Evolutionary conservation across 805 yeast species (phyloP).

Genomic region (Myxozyma neotropica): DNA sequence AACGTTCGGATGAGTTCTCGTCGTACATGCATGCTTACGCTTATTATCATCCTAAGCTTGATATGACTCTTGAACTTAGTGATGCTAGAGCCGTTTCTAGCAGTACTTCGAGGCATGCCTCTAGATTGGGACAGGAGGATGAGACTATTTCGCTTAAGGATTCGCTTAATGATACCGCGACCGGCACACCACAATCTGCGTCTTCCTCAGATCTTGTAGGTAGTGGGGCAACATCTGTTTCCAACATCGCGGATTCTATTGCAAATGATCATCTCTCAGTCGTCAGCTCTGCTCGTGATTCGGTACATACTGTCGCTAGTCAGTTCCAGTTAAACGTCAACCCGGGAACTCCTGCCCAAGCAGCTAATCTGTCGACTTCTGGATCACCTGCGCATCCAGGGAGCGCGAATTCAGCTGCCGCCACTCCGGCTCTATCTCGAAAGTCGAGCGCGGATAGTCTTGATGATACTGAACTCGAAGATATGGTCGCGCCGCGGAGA

Average conservation of each 20-base stretch:
- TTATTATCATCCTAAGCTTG: conserved; percentile 32
- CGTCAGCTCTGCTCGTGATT: neutral
- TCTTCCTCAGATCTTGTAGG: neutral
- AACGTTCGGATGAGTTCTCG: conserved; percentile 12
- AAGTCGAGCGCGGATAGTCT: conserved; percentile 19
- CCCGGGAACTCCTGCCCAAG: neutral
- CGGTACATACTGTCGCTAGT: neutral
- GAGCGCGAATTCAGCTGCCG: neutral
- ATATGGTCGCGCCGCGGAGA: conserved; percentile 13
- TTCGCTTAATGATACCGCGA: neutral
- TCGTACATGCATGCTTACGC: conserved; percentile 26
- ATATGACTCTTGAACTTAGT: conserved; percentile 31
- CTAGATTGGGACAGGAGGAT: conserved; percentile 2
- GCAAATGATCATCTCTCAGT: neutral
- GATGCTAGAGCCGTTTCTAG: conserved; percentile 23
- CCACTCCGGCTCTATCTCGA: neutral
- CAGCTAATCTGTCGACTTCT: neutral
- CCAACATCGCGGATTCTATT: no score
- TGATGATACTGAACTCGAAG: conserved; percentile 17
- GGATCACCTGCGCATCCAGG: neutral
- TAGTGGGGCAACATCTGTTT: no score
- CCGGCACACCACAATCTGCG: neutral
- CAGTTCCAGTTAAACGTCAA: neutral
- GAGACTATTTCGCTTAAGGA: neutral
- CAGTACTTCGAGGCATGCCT: neutral